Evolutionary conservation across 352 stramenopile genomes (phyloP).

Genomic region (Globisporangium lucens): DNA sequence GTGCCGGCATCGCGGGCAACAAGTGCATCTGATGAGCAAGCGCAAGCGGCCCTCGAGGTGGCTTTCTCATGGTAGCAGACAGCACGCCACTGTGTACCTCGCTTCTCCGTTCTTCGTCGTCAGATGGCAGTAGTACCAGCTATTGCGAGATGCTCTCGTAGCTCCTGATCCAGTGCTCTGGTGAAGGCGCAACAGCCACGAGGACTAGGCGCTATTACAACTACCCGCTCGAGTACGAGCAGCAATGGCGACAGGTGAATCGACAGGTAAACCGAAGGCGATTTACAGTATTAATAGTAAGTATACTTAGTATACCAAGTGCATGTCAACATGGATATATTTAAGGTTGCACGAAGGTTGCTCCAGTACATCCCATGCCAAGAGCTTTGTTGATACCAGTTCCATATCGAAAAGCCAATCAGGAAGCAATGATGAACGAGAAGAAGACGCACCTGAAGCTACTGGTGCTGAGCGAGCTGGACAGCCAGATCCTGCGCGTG

Average conservation of each 20-base stretch:
- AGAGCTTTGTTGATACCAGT: neutral
- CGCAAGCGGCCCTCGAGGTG: neutral
- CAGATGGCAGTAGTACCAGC: too few species aligned
- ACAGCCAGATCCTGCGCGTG: slow-evolving; percentile 59
- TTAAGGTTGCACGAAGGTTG: slow-evolving; percentile 3
- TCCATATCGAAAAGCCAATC: neutral
- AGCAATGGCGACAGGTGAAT: too few species aligned
- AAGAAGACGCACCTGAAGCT: slow-evolving; percentile 47
- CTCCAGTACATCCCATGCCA: neutral
- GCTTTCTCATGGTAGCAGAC: neutral
- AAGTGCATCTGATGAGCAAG: neutral
- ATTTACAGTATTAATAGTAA: neutral
- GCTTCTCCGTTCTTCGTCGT: neutral
- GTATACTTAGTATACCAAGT: neutral
- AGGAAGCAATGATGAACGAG: neutral
- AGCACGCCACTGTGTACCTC: neutral
- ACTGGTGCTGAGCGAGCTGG: slow-evolving; percentile 70
- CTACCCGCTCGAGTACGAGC: too few species aligned
- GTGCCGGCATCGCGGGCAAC: neutral
- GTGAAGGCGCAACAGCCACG: too few species aligned
- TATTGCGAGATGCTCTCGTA: neutral
- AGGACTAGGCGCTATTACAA: too few species aligned
- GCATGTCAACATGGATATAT: neutral
- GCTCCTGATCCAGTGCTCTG: slow-evolving; percentile 2
- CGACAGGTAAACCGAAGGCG: neutral